Evolutionary conservation across 441 rosid genomes (phyloP).

Genomic region (Monsonia emarginata): DNA sequence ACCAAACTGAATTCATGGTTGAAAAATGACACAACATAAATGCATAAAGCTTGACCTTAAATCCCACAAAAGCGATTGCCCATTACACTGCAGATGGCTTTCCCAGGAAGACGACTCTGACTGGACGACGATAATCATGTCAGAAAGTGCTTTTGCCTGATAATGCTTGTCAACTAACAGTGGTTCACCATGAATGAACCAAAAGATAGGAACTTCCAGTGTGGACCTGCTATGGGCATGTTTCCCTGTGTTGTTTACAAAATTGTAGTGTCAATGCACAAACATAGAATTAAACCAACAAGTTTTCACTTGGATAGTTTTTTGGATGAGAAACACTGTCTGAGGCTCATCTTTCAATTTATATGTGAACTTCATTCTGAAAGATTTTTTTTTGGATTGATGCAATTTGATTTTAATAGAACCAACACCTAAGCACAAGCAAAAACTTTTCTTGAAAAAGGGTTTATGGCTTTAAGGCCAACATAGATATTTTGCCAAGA

Average conservation of each 20-base stretch:
- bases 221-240: slow-evolving; percentile 87
- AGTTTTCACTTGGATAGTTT: background rate
- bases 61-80: slow-evolving; percentile 84
- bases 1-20: slow-evolving; percentile 10
- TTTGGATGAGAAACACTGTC: background rate
- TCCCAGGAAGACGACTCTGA: slow-evolving; percentile 96
- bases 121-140: slow-evolving; percentile 90
- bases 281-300: slow-evolving; percentile 5
- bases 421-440: background rate
- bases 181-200: slow-evolving; percentile 87
- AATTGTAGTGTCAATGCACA: slow-evolving; percentile 18
- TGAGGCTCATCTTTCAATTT: background rate
- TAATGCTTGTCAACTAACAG: slow-evolving; percentile 86
- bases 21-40: slow-evolving; percentile 4
- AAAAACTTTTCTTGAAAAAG: background rate
- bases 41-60: slow-evolving; percentile 46
- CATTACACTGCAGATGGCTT: slow-evolving; percentile 95
- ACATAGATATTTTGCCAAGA: background rate
- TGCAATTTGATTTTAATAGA: slow-evolving; percentile 1
- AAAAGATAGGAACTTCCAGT: slow-evolving; percentile 90
- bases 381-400: background rate
- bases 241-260: slow-evolving; percentile 47
- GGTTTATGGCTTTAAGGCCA: background rate
- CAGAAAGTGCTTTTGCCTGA: slow-evolving; percentile 88
- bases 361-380: slow-evolving; percentile 3